Conservation (phyloP, 2,329 filamentous ascomycete species). For the Phialemoniopsis sp. region DNA sequence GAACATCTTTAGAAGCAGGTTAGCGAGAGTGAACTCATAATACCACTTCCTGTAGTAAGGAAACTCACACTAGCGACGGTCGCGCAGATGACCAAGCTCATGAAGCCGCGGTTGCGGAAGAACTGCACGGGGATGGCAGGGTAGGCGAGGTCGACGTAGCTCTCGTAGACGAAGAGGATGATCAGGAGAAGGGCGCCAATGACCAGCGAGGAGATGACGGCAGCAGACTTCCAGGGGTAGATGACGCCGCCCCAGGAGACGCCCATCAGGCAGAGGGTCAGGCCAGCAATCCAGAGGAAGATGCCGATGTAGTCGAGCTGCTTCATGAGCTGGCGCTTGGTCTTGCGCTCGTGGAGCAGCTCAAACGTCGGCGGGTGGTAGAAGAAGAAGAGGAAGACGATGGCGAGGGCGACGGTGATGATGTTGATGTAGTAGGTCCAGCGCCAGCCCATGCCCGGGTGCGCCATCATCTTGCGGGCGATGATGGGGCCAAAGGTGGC, state of each 20-base stretch:
- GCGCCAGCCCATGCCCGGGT: slow-evolving; percentile 28
- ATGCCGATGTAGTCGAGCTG: slow-evolving; percentile 38
- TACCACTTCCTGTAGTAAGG: not conserved
- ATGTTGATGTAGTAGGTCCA: slow-evolving; percentile 38
- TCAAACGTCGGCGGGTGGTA: slow-evolving; percentile 35
- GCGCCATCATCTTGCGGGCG: slow-evolving; percentile 26
- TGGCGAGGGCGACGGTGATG: slow-evolving; percentile 25
- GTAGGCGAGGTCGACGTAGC: slow-evolving; percentile 23
- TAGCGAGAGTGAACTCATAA: not conserved
- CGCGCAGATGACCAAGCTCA: slow-evolving; percentile 26
- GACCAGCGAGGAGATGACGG: slow-evolving; percentile 30
- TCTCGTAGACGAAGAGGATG: slow-evolving; percentile 30
- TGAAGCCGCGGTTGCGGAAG: slow-evolving; percentile 29
- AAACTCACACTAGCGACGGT: slow-evolving; percentile 23
- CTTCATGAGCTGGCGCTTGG: slow-evolving; percentile 24
- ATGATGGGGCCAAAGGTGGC: slow-evolving; percentile 28
- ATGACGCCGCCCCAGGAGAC: slow-evolving; percentile 37
- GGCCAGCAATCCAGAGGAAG: slow-evolving; percentile 37
- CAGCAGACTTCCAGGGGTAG: slow-evolving; percentile 36
- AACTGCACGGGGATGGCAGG: slow-evolving; percentile 29
- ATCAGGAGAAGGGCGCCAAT: slow-evolving; percentile 26
- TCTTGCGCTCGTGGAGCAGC: slow-evolving; percentile 30
- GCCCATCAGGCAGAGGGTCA: slow-evolving; percentile 40
- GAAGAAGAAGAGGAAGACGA: slow-evolving; percentile 28
- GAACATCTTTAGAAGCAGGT: slow-evolving; percentile 16